These are phyloP conservation scores for Cladosporium sp. DNA, from an alignment of 2,329 filamentous ascomycete species.

Conservation along the genomic window DNA sequence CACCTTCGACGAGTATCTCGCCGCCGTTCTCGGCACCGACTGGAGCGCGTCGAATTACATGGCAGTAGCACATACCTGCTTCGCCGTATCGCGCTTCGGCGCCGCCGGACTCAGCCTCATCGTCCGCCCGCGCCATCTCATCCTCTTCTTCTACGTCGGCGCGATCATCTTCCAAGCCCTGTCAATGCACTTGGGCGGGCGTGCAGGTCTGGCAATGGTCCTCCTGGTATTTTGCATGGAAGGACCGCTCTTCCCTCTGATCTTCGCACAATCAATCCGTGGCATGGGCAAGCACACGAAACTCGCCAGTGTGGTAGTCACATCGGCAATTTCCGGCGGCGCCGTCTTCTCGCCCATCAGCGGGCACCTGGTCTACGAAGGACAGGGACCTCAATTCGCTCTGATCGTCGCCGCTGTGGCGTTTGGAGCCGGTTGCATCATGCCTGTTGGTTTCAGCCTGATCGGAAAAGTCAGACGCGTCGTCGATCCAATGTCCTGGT, in stretches of 20 bases:
- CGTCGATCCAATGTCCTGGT: conserved; percentile 34
- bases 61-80: conserved; percentile 53
- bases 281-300: conserved; percentile 57
- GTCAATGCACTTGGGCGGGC: conserved; percentile 45
- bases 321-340: conserved; percentile 51
- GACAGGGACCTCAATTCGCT: conserved; percentile 43
- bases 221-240: conserved; percentile 56
- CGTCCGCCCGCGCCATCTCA: conserved; percentile 55
- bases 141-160: conserved; percentile 50
- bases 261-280: conserved; percentile 54
- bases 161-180: conserved; percentile 49
- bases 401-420: conserved; percentile 51
- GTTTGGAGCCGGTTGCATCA: conserved; percentile 47
- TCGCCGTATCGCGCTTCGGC: conserved; percentile 55
- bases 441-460: conserved; percentile 51
- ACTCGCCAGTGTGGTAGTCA: conserved; percentile 49
- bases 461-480: conserved; percentile 45
- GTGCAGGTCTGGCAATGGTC: conserved; percentile 42
- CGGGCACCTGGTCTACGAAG: conserved; percentile 38
- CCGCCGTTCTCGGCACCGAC: conserved; percentile 32
- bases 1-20: conserved; percentile 43
- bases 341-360: conserved; percentile 53
- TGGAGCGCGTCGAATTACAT: conserved; percentile 39
- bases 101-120: conserved; percentile 50
- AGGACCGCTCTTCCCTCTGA: conserved; percentile 55